Evolutionary conservation across 2,329 filamentous ascomycete species (phyloP).

Genomic region (Magnaporthiopsis rhizophila): DNA sequence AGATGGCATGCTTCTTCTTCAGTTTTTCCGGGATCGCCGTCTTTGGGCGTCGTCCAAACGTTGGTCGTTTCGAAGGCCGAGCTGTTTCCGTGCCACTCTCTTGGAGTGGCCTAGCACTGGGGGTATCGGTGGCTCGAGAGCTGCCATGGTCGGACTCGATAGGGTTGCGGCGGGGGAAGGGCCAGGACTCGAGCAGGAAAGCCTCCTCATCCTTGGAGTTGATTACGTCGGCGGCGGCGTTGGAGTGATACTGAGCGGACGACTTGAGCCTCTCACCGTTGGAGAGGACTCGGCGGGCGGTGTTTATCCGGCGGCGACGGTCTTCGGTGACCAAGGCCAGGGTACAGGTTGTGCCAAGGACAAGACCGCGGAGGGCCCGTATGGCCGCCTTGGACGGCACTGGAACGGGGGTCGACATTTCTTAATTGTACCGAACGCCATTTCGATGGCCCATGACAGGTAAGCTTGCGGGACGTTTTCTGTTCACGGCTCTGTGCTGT

Average conservation of each 20-base stretch:
- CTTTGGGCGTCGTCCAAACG: not conserved
- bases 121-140: too few species aligned
- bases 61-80: not conserved
- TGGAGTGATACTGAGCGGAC: conserved; percentile 28
- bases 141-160: not conserved
- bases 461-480: not conserved
- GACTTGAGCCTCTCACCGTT: conserved; percentile 32
- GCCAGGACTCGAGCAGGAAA: conserved; percentile 8
- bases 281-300: conserved; percentile 27
- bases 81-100: not conserved
- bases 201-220: conserved; percentile 18
- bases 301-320: conserved; percentile 34
- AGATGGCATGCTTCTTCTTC: not conserved
- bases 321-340: conserved; percentile 35
- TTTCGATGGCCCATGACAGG: not conserved
- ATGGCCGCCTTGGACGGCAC: conserved; percentile 37
- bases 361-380: conserved; percentile 34
- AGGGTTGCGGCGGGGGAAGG: not conserved
- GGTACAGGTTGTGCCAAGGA: conserved; percentile 37
- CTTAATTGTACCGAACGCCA: conserved; percentile 9
- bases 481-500: not conserved
- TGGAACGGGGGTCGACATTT: conserved; percentile 28
- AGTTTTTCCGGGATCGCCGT: not conserved
- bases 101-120: not conserved
- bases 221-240: conserved; percentile 17